Conservation (phyloP, 2,329 filamentous ascomycete species). For the Pseudopyrenochaeta lycopersici region DNA sequence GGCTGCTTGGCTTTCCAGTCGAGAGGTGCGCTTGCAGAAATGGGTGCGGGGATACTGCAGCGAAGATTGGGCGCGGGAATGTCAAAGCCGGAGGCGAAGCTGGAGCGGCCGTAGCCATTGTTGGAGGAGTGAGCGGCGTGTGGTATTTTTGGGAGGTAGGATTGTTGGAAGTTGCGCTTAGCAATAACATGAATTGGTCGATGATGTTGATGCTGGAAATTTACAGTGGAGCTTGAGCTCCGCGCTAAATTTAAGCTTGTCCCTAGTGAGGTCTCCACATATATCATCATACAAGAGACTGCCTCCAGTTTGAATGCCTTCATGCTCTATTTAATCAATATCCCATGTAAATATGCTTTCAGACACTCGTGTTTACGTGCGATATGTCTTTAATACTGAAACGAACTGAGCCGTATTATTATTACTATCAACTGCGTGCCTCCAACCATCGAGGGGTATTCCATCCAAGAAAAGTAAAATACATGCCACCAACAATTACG, state of each 20-base stretch:
- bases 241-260: slow-evolving; percentile 30
- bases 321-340: no score
- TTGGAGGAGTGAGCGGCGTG: neutral
- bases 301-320: no score
- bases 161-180: slow-evolving; percentile 2
- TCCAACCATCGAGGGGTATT: slow-evolving; percentile 1
- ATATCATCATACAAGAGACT: slow-evolving; percentile 5
- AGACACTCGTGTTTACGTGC: no score
- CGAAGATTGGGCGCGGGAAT: slow-evolving; percentile 76
- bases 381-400: no score
- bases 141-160: neutral
- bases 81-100: slow-evolving; percentile 49
- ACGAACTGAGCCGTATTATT: no score
- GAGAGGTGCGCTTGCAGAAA: slow-evolving; percentile 91
- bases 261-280: slow-evolving; percentile 13
- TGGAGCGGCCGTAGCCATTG: slow-evolving; percentile 34
- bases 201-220: slow-evolving; percentile 23
- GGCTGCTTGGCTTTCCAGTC: slow-evolving; percentile 59
- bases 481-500: no score
- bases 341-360: no score
- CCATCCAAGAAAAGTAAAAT: neutral
- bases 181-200: neutral
- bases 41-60: slow-evolving; percentile 86
- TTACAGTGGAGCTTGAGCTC: slow-evolving; percentile 40
- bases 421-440: neutral